Evolutionary conservation across 2,329 filamentous ascomycete species (phyloP).

Genomic region (Claviceps monticola): DNA sequence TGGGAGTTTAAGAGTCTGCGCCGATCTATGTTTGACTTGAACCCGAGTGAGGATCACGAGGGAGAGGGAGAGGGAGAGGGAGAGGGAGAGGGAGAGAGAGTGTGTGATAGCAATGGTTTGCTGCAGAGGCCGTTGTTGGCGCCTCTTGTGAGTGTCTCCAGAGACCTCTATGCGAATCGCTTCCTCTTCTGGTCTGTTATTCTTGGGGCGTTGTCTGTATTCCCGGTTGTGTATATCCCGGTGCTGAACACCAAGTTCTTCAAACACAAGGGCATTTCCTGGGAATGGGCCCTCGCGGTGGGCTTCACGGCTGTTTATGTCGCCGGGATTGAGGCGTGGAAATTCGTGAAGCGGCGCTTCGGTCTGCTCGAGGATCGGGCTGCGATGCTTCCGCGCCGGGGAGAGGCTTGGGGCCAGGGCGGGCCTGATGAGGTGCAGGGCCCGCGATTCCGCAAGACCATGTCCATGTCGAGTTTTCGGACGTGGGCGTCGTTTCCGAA

Average conservation of each 20-base stretch:
- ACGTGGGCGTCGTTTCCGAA: slow-evolving; percentile 30
- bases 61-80: not conserved
- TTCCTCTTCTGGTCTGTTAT: slow-evolving; percentile 58
- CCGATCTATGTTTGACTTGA: slow-evolving; percentile 56
- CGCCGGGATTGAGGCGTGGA: slow-evolving; percentile 56
- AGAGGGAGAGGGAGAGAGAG: not conserved
- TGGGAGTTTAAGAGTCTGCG: slow-evolving; percentile 68
- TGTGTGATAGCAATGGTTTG: too few species aligned
- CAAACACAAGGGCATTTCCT: slow-evolving; percentile 56
- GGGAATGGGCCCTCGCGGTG: slow-evolving; percentile 62
- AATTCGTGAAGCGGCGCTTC: slow-evolving; percentile 48
- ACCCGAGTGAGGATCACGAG: slow-evolving; percentile 30
- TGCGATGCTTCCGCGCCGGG: slow-evolving; percentile 23
- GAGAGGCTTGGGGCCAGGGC: slow-evolving; percentile 36
- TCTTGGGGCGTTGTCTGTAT: slow-evolving; percentile 45
- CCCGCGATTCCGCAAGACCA: slow-evolving; percentile 30
- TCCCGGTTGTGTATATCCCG: slow-evolving; percentile 60
- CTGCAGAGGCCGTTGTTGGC: not conserved
- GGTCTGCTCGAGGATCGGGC: slow-evolving; percentile 36
- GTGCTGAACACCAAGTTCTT: slow-evolving; percentile 56
- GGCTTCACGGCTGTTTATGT: slow-evolving; percentile 52
- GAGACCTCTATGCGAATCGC: slow-evolving; percentile 53
- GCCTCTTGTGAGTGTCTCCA: slow-evolving; percentile 34
- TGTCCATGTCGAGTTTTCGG: slow-evolving; percentile 39
- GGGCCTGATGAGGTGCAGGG: slow-evolving; percentile 28